Conservation (phyloP, 495 filamentous ascomycete genomes). For the Glutinoglossum americanum region DNA sequence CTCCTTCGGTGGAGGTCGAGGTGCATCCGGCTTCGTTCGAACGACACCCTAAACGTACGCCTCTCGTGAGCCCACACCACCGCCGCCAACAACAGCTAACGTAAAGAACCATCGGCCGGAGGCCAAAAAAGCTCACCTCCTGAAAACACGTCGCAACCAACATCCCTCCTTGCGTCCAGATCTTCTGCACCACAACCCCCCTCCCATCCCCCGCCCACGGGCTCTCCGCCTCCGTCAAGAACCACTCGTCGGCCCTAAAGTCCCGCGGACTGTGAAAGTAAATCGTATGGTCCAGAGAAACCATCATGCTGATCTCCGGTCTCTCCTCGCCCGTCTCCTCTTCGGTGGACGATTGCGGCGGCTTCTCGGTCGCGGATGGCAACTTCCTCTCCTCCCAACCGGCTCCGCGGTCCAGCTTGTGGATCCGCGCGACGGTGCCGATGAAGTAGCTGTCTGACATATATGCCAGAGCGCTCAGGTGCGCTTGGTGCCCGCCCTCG, state of each 20-base stretch:
- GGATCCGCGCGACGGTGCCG: slow-evolving; percentile 60
- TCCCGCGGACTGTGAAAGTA: slow-evolving; percentile 75
- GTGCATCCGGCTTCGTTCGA: background rate
- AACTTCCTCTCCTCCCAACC: background rate
- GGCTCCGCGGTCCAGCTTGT: slow-evolving; percentile 20
- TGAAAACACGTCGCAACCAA: slow-evolving; percentile 74
- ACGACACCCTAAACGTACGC: background rate
- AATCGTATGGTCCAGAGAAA: slow-evolving; percentile 80
- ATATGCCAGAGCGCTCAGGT: slow-evolving; percentile 76
- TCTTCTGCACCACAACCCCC: slow-evolving; percentile 68
- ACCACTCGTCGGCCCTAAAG: slow-evolving; percentile 81
- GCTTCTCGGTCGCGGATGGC: slow-evolving; percentile 26
- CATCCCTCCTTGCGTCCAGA: slow-evolving; percentile 63
- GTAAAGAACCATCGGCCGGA: too few species aligned
- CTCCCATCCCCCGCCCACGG: slow-evolving; percentile 88
- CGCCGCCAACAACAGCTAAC: too few species aligned
- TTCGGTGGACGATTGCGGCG: background rate
- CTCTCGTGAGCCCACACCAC: background rate
- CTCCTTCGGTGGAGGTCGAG: background rate
- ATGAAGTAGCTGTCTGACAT: slow-evolving; percentile 85
- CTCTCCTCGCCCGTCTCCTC: background rate
- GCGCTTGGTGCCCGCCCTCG: slow-evolving; percentile 52
- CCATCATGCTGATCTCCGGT: slow-evolving; percentile 75
- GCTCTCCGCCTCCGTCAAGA: slow-evolving; percentile 76
- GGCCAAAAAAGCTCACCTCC: slow-evolving; percentile 27